Evolutionary conservation across 2,329 filamentous ascomycete genomes (phyloP).

Genomic region (Cercospora citrullina): DNA sequence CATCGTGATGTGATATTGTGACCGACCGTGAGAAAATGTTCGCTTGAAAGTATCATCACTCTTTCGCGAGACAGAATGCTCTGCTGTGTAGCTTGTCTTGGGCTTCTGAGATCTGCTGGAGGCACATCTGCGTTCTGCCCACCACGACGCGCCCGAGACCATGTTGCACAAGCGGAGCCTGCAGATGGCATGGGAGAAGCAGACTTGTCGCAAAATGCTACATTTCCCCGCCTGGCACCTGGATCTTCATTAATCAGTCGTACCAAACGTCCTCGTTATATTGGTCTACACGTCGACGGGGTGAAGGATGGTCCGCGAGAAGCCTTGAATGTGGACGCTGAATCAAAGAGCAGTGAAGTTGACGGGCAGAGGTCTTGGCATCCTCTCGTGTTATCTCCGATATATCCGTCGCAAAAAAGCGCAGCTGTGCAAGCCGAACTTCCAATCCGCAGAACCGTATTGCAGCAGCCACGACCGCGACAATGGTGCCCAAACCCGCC

Average conservation of each 20-base stretch:
- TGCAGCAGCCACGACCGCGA: background rate
- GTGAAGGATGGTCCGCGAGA: background rate
- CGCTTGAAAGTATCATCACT: background rate
- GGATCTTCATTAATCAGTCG: background rate
- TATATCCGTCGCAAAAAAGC: background rate
- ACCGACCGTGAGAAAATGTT: background rate
- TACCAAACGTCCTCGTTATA: background rate
- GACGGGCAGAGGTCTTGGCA: background rate
- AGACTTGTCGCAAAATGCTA: background rate
- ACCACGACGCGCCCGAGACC: background rate
- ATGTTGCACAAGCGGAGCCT: background rate
- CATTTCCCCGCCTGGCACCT: background rate
- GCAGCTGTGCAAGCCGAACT: background rate
- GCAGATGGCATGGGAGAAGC: background rate
- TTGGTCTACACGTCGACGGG: background rate
- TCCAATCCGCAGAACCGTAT: background rate
- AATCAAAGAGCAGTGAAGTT: background rate
- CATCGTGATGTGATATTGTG: background rate
- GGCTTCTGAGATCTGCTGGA: background rate
- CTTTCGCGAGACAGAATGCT: background rate
- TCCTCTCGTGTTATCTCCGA: background rate
- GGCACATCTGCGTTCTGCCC: background rate
- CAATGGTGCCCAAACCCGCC: conserved; percentile 23
- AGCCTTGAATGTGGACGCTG: background rate
- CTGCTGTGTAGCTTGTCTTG: background rate